These are phyloP conservation scores for Barbarea vulgaris DNA, from an alignment of 345 rosid species.

Conservation along the genomic window DNA sequence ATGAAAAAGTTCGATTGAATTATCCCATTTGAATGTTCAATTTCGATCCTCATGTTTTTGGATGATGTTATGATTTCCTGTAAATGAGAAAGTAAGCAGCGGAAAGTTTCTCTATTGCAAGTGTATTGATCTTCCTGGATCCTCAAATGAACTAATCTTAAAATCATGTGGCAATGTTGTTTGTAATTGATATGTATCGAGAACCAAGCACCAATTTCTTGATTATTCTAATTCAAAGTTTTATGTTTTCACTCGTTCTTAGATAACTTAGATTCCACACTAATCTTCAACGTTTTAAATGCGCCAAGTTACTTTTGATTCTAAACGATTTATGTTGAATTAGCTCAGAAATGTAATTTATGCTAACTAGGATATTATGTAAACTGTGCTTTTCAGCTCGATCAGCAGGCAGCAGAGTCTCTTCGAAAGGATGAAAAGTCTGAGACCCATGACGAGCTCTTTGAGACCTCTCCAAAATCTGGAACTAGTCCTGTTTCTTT, in stretches of 20 bases:
- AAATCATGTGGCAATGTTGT: background rate
- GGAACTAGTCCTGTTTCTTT: constrained; percentile 63
- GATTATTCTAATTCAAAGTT: background rate
- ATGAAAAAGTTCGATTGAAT: background rate
- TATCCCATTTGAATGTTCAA: background rate
- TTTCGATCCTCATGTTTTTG: constrained; percentile 6
- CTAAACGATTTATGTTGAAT: background rate
- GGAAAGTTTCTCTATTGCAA: background rate
- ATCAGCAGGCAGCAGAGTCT: constrained; percentile 95
- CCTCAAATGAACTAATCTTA: background rate
- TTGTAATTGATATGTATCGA: background rate
- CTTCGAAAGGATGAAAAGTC: constrained; percentile 70
- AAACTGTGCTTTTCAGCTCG: constrained; percentile 58
- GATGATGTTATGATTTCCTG: background rate
- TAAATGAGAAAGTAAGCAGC: background rate
- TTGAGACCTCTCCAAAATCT: constrained; percentile 51
- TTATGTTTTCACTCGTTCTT: background rate
- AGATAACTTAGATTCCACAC: background rate
- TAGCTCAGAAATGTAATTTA: background rate
- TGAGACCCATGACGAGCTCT: constrained; percentile 53
- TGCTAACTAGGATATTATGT: constrained; percentile 34
- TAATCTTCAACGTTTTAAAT: background rate
- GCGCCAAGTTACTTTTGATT: background rate
- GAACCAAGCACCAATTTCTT: background rate
- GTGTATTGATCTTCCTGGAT: background rate